These are phyloP conservation scores for Aspergillus sp. DNA, from an alignment of 2,329 filamentous ascomycete species.

Conservation along the genomic window DNA sequence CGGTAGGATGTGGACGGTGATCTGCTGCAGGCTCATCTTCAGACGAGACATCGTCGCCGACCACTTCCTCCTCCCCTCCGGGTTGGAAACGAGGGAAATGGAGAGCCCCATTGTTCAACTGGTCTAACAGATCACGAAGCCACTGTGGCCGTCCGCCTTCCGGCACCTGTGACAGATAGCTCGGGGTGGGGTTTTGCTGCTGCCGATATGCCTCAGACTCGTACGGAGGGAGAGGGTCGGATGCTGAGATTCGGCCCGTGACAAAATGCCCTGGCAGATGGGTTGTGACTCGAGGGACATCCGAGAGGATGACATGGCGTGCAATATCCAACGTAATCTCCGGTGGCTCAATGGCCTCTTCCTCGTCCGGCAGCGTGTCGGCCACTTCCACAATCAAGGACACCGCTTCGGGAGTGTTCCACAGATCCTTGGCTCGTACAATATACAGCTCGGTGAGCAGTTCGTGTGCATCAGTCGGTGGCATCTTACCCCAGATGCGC, in stretches of 20 bases:
- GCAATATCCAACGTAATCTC: conserved; percentile 59
- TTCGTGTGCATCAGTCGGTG: conserved; percentile 62
- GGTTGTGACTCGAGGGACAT: conserved; percentile 67
- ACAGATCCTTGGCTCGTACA: conserved; percentile 73
- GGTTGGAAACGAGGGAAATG: conserved; percentile 23
- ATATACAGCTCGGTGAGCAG: conserved; percentile 76
- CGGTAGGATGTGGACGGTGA: conserved; percentile 19
- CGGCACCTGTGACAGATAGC: conserved; percentile 30
- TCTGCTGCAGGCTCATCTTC: conserved; percentile 10
- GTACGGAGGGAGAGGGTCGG: conserved; percentile 76
- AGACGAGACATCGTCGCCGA: conserved; percentile 7
- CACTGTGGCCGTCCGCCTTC: conserved; percentile 32
- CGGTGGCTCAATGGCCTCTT: conserved; percentile 43
- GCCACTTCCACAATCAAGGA: conserved; percentile 68
- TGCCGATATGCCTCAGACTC: conserved; percentile 40
- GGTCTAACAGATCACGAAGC: conserved; percentile 35
- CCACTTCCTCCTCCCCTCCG: conserved; percentile 17
- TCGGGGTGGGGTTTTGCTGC: conserved; percentile 33
- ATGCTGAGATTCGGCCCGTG: conserved; percentile 65
- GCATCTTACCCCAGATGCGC: conserved; percentile 75
- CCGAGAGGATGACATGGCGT: conserved; percentile 75
- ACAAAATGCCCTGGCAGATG: conserved; percentile 66
- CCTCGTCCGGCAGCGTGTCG: conserved; percentile 47
- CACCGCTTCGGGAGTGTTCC: conserved; percentile 74
- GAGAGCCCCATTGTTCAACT: conserved; percentile 32